Evolutionary conservation across 768 basidiomycete genomes (phyloP), one percentile per base, ranked within the genome.

Genomic region (Lactarius trivialis): DNA sequence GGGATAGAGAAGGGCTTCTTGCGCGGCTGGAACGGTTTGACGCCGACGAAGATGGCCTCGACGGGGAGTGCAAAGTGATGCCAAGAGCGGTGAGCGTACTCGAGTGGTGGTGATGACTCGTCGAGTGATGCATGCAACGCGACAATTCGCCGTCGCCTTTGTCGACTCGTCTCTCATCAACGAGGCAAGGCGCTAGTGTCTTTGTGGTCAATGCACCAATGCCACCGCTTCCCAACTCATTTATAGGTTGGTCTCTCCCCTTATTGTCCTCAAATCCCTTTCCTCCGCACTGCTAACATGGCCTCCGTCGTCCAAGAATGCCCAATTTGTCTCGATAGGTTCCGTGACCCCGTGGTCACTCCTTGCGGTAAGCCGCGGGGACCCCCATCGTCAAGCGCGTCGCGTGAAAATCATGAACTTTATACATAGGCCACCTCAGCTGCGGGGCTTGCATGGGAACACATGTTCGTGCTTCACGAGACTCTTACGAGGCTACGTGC

Each of bases 11-110:
- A n/a, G 67, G 67, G 37, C 67, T 67, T 11, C 30, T 51, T 1
- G 67, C 53, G 19, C 67, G 60, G 12, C 24, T 33, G 1, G 67
- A 66, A 24, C 67, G 67, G 30, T 26, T 36, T 1, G 67, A 67
- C 33, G 55, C 56, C 6, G 56, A 55, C 1, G 67, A 67, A 0
- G 65, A 66, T 0, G 67, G 67, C 24, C 67, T 49, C 8, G 65
- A 45, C 17, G 49, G 51, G n/a, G 43, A 49, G 8, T 43, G 51
- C 7, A 66, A 12, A 4, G 61, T 55, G 17, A 63, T 48, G 17
- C 21, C 26, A 15, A 6, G 3, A 30, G 56, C 17, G 0, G 57
- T 32, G 28, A 36, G 24, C 5, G 56, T 54, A 7, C 51, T 48
- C 26, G 52, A 55, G 24, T 48, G 45, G 45, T 48, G 45, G 24